Percentiles rank a stretch among this genome's conserved stretches.
Conservation (phyloP, 768 basidiomycete genomes). For the Serendipita sp. region DNA sequence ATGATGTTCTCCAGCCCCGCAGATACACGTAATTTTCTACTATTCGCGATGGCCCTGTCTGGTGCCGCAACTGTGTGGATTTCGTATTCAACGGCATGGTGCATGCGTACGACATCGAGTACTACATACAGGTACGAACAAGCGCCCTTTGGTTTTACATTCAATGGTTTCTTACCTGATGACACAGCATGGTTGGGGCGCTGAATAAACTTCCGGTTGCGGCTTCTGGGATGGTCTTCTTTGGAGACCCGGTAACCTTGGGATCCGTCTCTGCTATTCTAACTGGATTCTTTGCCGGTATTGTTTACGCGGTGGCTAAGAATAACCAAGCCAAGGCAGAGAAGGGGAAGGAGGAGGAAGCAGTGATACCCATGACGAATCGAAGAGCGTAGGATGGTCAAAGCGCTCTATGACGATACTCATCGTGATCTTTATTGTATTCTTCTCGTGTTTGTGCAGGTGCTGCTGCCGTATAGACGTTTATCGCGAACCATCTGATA, state of each 20-base stretch:
- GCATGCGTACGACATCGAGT: conserved; percentile 85
- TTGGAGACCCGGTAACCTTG: conserved; percentile 75
- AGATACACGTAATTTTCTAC: conserved; percentile 58
- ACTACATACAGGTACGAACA: conserved; percentile 86
- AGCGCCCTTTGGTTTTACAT: background rate
- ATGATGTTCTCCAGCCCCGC: conserved; percentile 46
- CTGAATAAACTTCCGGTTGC: conserved; percentile 97
- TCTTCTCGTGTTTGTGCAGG: background rate
- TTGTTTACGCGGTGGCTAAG: conserved; percentile 89
- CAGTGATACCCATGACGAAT: conserved; percentile 41
- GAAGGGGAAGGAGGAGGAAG: conserved; percentile 29
- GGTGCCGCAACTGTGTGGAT: conserved; percentile 97
- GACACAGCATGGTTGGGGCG: conserved; percentile 80
- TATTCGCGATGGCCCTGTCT: conserved; percentile 85
- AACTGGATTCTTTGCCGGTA: conserved; percentile 80
- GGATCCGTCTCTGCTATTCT: conserved; percentile 80
- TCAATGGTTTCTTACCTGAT: conserved; percentile 6
- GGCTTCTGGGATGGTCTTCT: conserved; percentile 96
- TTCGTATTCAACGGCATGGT: conserved; percentile 98
- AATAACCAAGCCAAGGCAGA: conserved; percentile 79
- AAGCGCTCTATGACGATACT: background rate
- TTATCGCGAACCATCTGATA: background rate
- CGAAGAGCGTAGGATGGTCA: conserved; percentile 11
- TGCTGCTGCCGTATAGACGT: background rate
- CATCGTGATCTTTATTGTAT: background rate